A percentile compares a stretch with the other conserved stretches of the same genome.
phyloP scores from a whole-genome alignment of 495 filamentous ascomycete species.

The Clohesyomyces aquaticus region DNA sequence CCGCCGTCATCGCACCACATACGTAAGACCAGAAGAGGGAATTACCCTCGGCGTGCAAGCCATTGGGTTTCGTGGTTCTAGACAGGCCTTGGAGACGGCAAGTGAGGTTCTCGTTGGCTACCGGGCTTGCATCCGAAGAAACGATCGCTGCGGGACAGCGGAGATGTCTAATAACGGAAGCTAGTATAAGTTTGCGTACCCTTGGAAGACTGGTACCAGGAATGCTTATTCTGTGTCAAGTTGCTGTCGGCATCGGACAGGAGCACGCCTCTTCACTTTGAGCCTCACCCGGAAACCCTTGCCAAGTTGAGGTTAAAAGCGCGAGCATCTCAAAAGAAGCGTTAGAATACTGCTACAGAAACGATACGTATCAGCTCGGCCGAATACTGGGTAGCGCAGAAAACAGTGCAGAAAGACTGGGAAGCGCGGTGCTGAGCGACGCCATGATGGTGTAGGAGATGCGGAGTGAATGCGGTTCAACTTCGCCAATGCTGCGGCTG shows the following conservation, averaged over 20 bases:
- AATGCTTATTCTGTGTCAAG: too few species aligned
- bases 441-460: slow-evolving; percentile 11
- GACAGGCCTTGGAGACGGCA: not conserved
- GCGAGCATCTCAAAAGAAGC: slow-evolving; percentile 1
- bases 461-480: slow-evolving; percentile 32
- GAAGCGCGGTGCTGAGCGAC: not conserved
- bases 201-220: too few species aligned
- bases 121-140: slow-evolving; percentile 15
- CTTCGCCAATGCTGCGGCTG: slow-evolving; percentile 28
- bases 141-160: slow-evolving; percentile 10
- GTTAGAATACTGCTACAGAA: too few species aligned
- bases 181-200: not conserved
- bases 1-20: slow-evolving; percentile 16
- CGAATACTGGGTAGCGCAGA: not conserved
- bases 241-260: too few species aligned
- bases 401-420: not conserved
- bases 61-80: not conserved
- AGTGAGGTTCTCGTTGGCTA: slow-evolving; percentile 1
- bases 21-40: slow-evolving; percentile 3
- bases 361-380: slow-evolving; percentile 11
- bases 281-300: slow-evolving; percentile 17
- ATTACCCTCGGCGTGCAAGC: not conserved
- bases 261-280: not conserved
- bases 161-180: not conserved
- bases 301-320: slow-evolving; percentile 24